Evolutionary conservation across 805 yeast genomes (phyloP), one percentile per base, ranked within the genome.

Genomic region (Groenewaldozyma salmanticensis): DNA sequence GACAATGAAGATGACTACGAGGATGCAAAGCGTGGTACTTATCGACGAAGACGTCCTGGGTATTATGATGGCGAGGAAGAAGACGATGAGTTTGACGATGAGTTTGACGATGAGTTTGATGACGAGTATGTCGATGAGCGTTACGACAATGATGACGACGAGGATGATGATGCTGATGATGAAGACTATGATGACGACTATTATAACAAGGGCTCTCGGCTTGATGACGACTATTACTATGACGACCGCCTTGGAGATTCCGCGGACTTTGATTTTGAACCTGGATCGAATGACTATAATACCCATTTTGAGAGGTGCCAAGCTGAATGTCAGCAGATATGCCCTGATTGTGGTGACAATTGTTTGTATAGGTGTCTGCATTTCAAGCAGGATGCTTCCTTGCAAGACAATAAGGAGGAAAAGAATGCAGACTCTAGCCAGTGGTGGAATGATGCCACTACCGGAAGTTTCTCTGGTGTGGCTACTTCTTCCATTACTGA

Each of bases 61-160:
- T 29, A 22, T 36, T 36, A 24, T 13, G 41, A 32, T 15, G 21
- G 11, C 33, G 29, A 33, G 18, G 38, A 35, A 27, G 22, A 35
- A 15, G 36, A 36, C 13, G 38, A 41, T 27, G 36, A 27, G 17
- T 16, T 18, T 31, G 21, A 15, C 20, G 18, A 18, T 3, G 34
- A 18, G 3, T 15, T 4, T 21, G 39, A 27, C 7, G 39, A 40
- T 9, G 33, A 11, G 4, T 7, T n/a, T 13, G 7, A 24, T 4
- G 37, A 21, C 17, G 37, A 38, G 13, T 21, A 33, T 31, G 42
- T 31, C 15, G 21, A 36, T 24, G 31, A 35, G 4, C 11, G 15
- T 7, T 31, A n/a, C 9, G 34, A 31, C 15, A 15, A 35, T 35
- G 34, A 18, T 20, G 38, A 35, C 6, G 38, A 18, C 7, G 32